These are phyloP conservation scores for Phytophthora capsici DNA, from an alignment of 352 stramenopile genomes.

Conservation along the genomic window DNA sequence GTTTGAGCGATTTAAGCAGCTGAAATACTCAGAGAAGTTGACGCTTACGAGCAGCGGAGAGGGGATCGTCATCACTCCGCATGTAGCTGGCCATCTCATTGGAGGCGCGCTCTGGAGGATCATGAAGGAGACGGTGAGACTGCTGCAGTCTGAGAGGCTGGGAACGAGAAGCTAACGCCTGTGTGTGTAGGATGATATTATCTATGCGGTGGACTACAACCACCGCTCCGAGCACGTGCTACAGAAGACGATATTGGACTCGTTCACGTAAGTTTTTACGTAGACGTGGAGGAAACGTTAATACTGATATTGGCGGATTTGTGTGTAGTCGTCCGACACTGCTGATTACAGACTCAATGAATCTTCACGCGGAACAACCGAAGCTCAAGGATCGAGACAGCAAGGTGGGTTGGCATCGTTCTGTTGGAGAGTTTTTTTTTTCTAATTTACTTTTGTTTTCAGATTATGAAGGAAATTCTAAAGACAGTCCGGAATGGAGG, in stretches of 20 bases:
- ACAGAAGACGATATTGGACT: constrained; percentile 93
- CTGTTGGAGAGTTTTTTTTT: background rate
- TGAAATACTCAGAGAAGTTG: constrained; percentile 96
- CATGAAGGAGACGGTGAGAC: constrained; percentile 91
- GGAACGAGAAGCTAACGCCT: background rate
- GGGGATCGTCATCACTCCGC: constrained; percentile 93
- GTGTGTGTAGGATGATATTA: constrained; percentile 87
- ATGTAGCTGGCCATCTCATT: constrained; percentile 94
- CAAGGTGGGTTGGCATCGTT: constrained; percentile 42
- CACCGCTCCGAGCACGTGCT: constrained; percentile 95
- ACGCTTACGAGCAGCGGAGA: constrained; percentile 86
- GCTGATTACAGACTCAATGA: constrained; percentile 91
- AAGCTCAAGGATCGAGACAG: constrained; percentile 90
- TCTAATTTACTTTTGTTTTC: constrained; percentile 9
- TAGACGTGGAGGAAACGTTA: background rate
- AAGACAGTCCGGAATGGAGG: constrained; percentile 92
- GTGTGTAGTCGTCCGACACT: constrained; percentile 74
- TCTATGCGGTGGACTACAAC: constrained; percentile 94
- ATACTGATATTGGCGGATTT: constrained; percentile 1
- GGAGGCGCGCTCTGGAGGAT: constrained; percentile 95
- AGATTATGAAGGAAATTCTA: constrained; percentile 94
- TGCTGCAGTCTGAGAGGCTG: background rate
- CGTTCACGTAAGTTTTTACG: constrained; percentile 78
- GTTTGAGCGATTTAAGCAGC: constrained; percentile 92
- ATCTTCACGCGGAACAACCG: constrained; percentile 82